These are phyloP conservation scores for Rhizopogon salebrosus DNA, from an alignment of 768 basidiomycete genomes.

Conservation along the genomic window DNA sequence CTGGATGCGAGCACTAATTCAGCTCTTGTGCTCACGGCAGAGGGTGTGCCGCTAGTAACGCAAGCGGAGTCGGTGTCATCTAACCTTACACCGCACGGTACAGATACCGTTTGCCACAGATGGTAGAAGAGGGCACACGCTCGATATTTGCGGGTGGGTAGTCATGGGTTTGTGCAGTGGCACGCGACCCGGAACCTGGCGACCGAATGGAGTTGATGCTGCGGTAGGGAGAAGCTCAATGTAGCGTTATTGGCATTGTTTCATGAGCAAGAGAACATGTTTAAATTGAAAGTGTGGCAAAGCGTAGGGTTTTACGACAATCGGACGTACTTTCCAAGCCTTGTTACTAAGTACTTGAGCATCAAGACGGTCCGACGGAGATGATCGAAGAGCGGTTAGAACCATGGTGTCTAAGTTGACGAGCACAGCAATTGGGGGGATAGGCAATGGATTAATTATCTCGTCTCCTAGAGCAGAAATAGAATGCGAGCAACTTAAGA, in stretches of 20 bases:
- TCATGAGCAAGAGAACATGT: constrained; percentile 1
- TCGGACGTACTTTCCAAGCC: not conserved
- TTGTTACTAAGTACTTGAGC: too few relatives aligned
- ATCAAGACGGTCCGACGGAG: too few relatives aligned
- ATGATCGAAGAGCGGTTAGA: too few relatives aligned
- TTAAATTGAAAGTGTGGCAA: not conserved
- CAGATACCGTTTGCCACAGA: not conserved
- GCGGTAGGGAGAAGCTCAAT: constrained; percentile 17
- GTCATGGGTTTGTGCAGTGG: constrained; percentile 23
- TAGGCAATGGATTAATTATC: too few relatives aligned
- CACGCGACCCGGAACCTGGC: constrained; percentile 32
- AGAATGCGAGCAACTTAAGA: too few relatives aligned
- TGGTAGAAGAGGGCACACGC: constrained; percentile 8
- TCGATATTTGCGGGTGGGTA: constrained; percentile 38
- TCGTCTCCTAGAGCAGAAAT: too few relatives aligned
- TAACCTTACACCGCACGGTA: too few relatives aligned
- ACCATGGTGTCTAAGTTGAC: too few relatives aligned
- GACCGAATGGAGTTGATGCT: constrained; percentile 47
- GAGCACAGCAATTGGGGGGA: too few relatives aligned
- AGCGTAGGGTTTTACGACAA: not conserved
- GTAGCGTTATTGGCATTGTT: constrained; percentile 7
- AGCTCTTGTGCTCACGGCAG: too few relatives aligned
- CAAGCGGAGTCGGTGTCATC: not conserved
- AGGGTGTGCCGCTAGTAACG: not conserved
- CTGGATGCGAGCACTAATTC: too few relatives aligned